A percentile compares a stretch with the other conserved stretches of the same genome.
These are phyloP conservation scores for Brassica cretica DNA, from an alignment of 345 rosid species.

Conservation along the genomic window DNA sequence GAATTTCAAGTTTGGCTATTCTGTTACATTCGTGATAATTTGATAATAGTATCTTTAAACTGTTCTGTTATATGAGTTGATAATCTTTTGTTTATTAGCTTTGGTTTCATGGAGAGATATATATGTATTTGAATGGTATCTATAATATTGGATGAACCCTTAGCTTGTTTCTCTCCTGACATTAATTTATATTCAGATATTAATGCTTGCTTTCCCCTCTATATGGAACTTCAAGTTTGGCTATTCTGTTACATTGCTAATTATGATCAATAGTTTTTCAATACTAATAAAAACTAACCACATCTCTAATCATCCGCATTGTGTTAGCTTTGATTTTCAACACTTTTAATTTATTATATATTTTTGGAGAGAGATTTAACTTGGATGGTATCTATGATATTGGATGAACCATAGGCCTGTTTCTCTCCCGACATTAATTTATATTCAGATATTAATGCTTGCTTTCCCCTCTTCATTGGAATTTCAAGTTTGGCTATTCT, in stretches of 20 bases:
- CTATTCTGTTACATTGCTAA: background rate
- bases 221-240: background rate
- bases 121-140: background rate
- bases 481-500: background rate
- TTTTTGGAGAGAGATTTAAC: background rate
- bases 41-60: too few relatives aligned
- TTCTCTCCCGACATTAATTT: background rate
- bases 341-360: too few relatives aligned
- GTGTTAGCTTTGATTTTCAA: too few relatives aligned
- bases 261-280: too few relatives aligned
- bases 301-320: too few relatives aligned
- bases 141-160: background rate
- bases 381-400: background rate
- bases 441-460: background rate
- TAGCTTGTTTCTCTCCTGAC: background rate
- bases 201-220: background rate
- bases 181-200: background rate
- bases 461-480: background rate
- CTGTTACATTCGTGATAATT: constrained; percentile 20
- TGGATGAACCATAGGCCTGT: background rate
- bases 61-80: too few relatives aligned
- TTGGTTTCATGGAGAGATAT: background rate
- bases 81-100: too few relatives aligned
- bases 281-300: too few relatives aligned
- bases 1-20: background rate